A percentile compares a stretch with the other conserved stretches of the same genome.
These are phyloP conservation scores for Fistulifera solaris DNA, from an alignment of 108 stramenopile genomes.

Conservation along the genomic window DNA sequence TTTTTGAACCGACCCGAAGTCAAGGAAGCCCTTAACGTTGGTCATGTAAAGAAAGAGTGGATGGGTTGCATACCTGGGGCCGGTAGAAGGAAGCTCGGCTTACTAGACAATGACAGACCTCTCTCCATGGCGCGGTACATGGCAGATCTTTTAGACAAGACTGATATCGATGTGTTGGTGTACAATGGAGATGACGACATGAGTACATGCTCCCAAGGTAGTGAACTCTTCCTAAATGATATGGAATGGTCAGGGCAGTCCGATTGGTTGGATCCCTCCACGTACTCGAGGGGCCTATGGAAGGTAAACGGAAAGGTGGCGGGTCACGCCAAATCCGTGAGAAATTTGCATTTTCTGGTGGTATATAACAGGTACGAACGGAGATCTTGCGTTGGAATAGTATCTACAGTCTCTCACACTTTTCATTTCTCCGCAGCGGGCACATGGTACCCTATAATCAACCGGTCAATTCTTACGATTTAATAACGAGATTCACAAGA, in stretches of 20 bases:
- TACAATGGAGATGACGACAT: slow-evolving; percentile 73
- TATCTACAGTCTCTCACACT: too few species aligned
- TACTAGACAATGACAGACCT: slow-evolving; percentile 49
- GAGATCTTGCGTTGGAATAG: too few species aligned
- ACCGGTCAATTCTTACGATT: slow-evolving; percentile 35
- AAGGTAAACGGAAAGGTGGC: slow-evolving; percentile 30
- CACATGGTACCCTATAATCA: slow-evolving; percentile 62
- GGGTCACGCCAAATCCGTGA: slow-evolving; percentile 41
- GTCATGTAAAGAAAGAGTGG: slow-evolving; percentile 24
- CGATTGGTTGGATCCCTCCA: slow-evolving; percentile 20
- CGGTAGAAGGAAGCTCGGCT: slow-evolving; percentile 31
- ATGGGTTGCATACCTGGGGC: slow-evolving; percentile 50
- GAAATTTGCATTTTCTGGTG: slow-evolving; percentile 45
- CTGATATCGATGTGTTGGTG: slow-evolving; percentile 45
- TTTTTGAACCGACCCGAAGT: slow-evolving; percentile 57
- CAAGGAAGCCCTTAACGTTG: slow-evolving; percentile 37
- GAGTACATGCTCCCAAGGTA: slow-evolving; percentile 41
- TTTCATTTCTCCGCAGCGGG: too few species aligned
- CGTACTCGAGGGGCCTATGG: slow-evolving; percentile 39
- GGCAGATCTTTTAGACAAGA: slow-evolving; percentile 54
- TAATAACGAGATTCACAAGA: slow-evolving; percentile 39
- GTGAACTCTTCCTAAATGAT: slow-evolving; percentile 42
- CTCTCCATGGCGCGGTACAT: slow-evolving; percentile 52
- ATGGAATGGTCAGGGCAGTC: slow-evolving; percentile 53
- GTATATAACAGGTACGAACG: slow-evolving; percentile 38